A percentile compares a stretch with the other conserved stretches of the same genome.
phyloP scores from a whole-genome alignment of 2,329 filamentous ascomycete genomes.

The Zasmidium angulare region DNA sequence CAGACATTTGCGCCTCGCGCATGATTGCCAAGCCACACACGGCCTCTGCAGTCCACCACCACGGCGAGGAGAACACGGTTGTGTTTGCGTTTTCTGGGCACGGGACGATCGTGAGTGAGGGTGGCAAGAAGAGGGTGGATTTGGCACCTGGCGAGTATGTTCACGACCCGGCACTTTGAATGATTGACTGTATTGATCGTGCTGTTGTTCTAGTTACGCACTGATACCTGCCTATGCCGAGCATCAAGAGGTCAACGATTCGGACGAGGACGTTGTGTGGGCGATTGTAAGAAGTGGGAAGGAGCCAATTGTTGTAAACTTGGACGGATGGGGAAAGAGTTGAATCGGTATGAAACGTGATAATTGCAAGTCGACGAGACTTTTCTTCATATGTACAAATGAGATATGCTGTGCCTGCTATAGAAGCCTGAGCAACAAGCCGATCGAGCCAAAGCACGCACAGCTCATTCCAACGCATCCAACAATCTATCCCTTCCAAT shows the following conservation, averaged over 20 bases:
- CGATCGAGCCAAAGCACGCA: no score
- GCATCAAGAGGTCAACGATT: conserved; percentile 68
- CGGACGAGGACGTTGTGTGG: conserved; percentile 63
- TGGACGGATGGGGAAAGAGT: conserved; percentile 21
- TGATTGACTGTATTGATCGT: neutral
- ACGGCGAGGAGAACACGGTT: conserved; percentile 70
- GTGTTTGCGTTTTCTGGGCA: conserved; percentile 62
- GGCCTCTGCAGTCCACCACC: conserved; percentile 64
- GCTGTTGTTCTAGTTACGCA: conserved; percentile 38
- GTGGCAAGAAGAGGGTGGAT: conserved; percentile 57
- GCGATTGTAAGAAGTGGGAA: conserved; percentile 56
- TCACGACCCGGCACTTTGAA: neutral
- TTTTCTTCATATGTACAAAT: neutral
- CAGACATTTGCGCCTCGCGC: conserved; percentile 67
- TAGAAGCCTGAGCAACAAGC: no score
- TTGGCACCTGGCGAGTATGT: conserved; percentile 63
- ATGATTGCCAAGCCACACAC: conserved; percentile 63
- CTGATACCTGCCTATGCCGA: conserved; percentile 69
- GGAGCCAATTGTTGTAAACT: conserved; percentile 20
- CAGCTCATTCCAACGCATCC: no score
- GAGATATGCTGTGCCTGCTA: no score
- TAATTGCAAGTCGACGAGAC: no score
- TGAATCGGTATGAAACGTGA: no score
- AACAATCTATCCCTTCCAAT: neutral
- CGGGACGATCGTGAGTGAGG: conserved; percentile 60